Percentiles rank a stretch among this genome's conserved stretches.
These are phyloP conservation scores for Aspergillus cristatus DNA, from an alignment of 495 filamentous ascomycete species.

Conservation along the genomic window DNA sequence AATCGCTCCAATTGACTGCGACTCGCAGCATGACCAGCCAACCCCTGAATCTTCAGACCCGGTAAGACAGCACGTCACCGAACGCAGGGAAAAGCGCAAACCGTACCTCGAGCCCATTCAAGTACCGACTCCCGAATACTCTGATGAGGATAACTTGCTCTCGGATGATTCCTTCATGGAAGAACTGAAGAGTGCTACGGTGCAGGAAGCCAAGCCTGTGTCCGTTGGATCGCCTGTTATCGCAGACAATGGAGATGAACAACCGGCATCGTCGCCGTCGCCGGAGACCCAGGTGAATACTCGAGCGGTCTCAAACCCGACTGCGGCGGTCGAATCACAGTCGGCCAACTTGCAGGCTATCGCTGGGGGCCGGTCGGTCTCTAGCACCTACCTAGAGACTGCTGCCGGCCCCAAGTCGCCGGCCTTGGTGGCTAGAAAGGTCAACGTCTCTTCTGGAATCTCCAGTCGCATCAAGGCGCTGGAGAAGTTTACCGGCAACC, in stretches of 20 bases:
- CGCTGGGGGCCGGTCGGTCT: constrained; percentile 29
- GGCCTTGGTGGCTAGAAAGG: constrained; percentile 54
- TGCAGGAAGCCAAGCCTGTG: constrained; percentile 77
- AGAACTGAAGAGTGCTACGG: constrained; percentile 71
- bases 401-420: constrained; percentile 18
- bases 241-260: constrained; percentile 30
- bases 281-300: constrained; percentile 32
- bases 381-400: constrained; percentile 22
- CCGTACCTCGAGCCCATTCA: constrained; percentile 47
- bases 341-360: constrained; percentile 31
- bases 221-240: constrained; percentile 60
- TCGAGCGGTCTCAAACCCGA: constrained; percentile 45
- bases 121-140: constrained; percentile 43
- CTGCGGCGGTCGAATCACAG: constrained; percentile 16
- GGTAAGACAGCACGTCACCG: constrained; percentile 9
- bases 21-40: constrained; percentile 9
- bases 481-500: constrained; percentile 56
- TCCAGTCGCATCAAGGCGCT: constrained; percentile 84
- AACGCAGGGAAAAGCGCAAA: constrained; percentile 39
- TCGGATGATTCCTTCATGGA: constrained; percentile 88
- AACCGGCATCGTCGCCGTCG: constrained; percentile 8
- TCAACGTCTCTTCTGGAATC: constrained; percentile 79
- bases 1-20: constrained; percentile 4
- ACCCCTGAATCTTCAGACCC: constrained; percentile 13
- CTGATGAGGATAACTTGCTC: constrained; percentile 54